A percentile compares a stretch with the other conserved stretches of the same genome.
These are phyloP conservation scores for Trichopus zeylanicus DNA, from an alignment of 116 monocot species.

Conservation along the genomic window DNA sequence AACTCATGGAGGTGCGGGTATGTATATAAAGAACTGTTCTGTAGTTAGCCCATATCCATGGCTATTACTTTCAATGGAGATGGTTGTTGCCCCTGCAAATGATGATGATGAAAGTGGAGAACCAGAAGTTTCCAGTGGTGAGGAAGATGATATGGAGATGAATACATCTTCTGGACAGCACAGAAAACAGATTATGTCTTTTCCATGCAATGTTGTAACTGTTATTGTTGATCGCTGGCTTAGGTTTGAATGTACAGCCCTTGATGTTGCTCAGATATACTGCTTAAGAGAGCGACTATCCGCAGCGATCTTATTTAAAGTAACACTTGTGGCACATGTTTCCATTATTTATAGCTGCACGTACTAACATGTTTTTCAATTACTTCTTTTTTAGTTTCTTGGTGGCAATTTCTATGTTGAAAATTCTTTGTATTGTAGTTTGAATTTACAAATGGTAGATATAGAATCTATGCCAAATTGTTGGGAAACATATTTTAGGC, in stretches of 20 bases:
- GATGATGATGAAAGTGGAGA: slow-evolving; percentile 43
- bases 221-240: slow-evolving; percentile 90
- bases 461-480: too few relatives aligned
- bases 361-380: background rate
- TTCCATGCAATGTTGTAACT: slow-evolving; percentile 66
- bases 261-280: slow-evolving; percentile 95
- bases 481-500: too few relatives aligned
- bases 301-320: slow-evolving; percentile 81
- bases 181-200: slow-evolving; percentile 73
- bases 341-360: background rate
- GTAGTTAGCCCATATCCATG: slow-evolving; percentile 71
- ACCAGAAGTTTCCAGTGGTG: slow-evolving; percentile 27
- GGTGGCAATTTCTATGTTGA: too few relatives aligned
- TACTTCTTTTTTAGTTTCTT: too few relatives aligned
- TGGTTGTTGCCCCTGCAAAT: slow-evolving; percentile 72
- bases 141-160: slow-evolving; percentile 42
- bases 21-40: slow-evolving; percentile 67
- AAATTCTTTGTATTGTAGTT: too few relatives aligned
- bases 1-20: slow-evolving; percentile 70
- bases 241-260: slow-evolving; percentile 63
- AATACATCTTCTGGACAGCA: slow-evolving; percentile 13
- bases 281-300: slow-evolving; percentile 76
- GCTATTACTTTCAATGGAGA: slow-evolving; percentile 64
- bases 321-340: slow-evolving; percentile 19
- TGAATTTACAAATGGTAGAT: too few relatives aligned